phyloP scores from a whole-genome alignment of 2,329 filamentous ascomycete genomes.

The Aureobasidium pullulans region DNA sequence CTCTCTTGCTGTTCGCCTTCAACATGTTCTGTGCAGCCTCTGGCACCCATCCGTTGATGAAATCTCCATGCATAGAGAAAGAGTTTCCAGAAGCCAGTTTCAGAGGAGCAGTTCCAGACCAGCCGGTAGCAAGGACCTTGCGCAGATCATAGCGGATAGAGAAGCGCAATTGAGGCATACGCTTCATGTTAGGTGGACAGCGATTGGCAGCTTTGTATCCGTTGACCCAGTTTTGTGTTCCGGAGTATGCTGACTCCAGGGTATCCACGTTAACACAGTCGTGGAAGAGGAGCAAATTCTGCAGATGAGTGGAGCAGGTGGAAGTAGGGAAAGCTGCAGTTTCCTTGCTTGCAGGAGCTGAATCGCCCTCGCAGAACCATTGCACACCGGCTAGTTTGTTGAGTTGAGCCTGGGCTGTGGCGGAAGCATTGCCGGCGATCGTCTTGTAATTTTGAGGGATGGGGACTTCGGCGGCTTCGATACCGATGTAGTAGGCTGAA shows the following conservation, averaged over 20 bases:
- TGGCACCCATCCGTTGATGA: conserved; percentile 41
- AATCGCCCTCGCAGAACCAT: conserved; percentile 32
- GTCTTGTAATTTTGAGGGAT: conserved; percentile 39
- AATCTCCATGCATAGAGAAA: conserved; percentile 41
- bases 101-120: conserved; percentile 37
- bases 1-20: conserved; percentile 28
- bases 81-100: conserved; percentile 37
- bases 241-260: conserved; percentile 28
- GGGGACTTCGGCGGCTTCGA: conserved; percentile 34
- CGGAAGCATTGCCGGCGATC: conserved; percentile 35
- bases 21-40: conserved; percentile 39
- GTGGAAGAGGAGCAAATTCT: conserved; percentile 39
- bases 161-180: conserved; percentile 43
- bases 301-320: conserved; percentile 38
- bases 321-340: conserved; percentile 26
- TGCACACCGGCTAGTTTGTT: conserved; percentile 22
- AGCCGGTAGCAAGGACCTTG: conserved; percentile 37
- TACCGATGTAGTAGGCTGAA: conserved; percentile 41
- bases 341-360: not conserved
- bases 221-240: conserved; percentile 21
- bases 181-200: conserved; percentile 39
- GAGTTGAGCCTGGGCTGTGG: conserved; percentile 25
- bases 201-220: conserved; percentile 22
- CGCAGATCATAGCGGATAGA: conserved; percentile 42
- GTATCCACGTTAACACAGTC: conserved; percentile 36